Percentiles rank a stretch among this genome's conserved stretches.
These are phyloP conservation scores for Xylaria sp. DNA, from an alignment of 2,329 filamentous ascomycete genomes.

Conservation along the genomic window DNA sequence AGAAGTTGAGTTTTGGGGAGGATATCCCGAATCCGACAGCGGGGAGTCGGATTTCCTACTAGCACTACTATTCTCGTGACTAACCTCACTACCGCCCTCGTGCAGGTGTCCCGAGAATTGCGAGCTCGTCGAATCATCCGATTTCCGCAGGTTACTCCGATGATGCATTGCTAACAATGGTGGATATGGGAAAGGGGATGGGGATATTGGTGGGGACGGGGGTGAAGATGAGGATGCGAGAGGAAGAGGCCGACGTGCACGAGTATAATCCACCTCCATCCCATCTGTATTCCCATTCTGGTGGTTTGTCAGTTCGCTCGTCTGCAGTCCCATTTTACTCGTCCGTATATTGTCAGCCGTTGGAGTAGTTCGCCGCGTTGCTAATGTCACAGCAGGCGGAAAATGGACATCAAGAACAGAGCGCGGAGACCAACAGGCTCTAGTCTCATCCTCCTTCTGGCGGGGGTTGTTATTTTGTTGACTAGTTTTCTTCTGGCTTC, in stretches of 20 bases:
- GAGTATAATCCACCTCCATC: background rate
- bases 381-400: constrained; percentile 3
- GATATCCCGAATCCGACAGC: background rate
- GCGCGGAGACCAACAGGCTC: constrained; percentile 24
- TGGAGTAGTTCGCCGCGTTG: background rate
- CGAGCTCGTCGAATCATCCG: constrained; percentile 7
- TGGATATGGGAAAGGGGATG: background rate
- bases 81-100: background rate
- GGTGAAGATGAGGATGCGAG: background rate
- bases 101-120: background rate
- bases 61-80: background rate
- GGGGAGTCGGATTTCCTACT: background rate
- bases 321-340: background rate
- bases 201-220: background rate
- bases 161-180: background rate
- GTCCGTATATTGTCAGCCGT: no score
- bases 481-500: no score
- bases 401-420: constrained; percentile 47
- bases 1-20: background rate
- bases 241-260: constrained; percentile 1
- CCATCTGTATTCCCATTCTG: background rate
- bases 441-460: constrained; percentile 13
- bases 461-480: constrained; percentile 15
- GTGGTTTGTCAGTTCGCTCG: background rate
- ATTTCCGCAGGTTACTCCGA: background rate